These are phyloP conservation scores for Cytospora paraplurivora DNA, from an alignment of 2,329 filamentous ascomycete genomes.

Conservation along the genomic window DNA sequence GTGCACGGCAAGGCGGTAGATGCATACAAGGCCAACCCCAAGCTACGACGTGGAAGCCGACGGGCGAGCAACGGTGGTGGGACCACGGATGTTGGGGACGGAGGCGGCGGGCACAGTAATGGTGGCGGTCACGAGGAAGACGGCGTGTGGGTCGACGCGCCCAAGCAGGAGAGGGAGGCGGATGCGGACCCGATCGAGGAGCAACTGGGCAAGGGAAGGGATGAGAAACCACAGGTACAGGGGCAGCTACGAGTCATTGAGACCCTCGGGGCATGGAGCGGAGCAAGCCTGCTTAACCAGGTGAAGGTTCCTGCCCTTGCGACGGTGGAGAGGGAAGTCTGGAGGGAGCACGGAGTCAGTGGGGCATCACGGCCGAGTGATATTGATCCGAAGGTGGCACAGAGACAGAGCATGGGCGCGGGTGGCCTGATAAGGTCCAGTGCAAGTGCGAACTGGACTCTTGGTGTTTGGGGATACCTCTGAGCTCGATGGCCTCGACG, in stretches of 20 bases:
- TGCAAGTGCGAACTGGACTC: constrained; percentile 57
- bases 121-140: constrained; percentile 38
- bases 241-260: constrained; percentile 68
- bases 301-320: constrained; percentile 70
- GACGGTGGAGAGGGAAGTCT: constrained; percentile 71
- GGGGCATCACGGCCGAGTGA: constrained; percentile 64
- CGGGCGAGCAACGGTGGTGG: constrained; percentile 31
- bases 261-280: constrained; percentile 73
- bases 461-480: constrained; percentile 59
- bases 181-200: constrained; percentile 61
- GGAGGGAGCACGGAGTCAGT: constrained; percentile 65
- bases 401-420: constrained; percentile 66
- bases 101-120: constrained; percentile 24
- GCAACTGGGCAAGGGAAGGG: constrained; percentile 52
- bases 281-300: constrained; percentile 69
- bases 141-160: constrained; percentile 44
- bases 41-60: constrained; percentile 39
- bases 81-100: constrained; percentile 34
- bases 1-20: constrained; percentile 71
- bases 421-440: constrained; percentile 49
- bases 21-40: constrained; percentile 50
- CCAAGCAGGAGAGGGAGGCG: constrained; percentile 43
- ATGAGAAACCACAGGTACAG: constrained; percentile 47
- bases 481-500: neutral
- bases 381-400: constrained; percentile 58